Base-by-base conservation (phyloP, 441 rosid species). In the Pelargonium citronellum region DNA sequence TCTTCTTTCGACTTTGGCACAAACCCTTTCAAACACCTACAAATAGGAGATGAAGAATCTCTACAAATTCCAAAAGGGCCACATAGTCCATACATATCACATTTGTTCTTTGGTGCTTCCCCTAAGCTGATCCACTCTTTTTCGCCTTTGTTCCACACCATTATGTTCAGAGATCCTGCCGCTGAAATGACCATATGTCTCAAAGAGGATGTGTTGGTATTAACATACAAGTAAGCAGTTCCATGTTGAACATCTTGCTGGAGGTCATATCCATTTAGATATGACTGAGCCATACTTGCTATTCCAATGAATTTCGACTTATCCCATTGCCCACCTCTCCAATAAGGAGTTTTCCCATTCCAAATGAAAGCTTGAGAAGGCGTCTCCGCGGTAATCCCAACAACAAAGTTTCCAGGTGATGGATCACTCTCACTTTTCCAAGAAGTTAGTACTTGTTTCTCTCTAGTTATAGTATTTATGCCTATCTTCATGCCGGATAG, bases 281-380 rank as follows among this genome's bases (percentile, higher is more conserved):
- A 82, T 71, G 73, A 86, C 2, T 85, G 69, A 39, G 76, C 37
- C 96, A 85, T 94, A n/a, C 22, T 46, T 0, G 91, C 92, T 1
- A 94, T 72, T n/a, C 98, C 98, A 0, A 83, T 88, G 60, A 94
- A 94, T 0, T 82, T 71, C 5, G 66, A 73, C 0, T 80, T 83
- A 57, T 87, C 80, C 98, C 98, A 94, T 2, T 84, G 86, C 4
- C 96, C 97, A n/a, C 97, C 91, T 80, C 98, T 79, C 98, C 98
- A 93, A 47, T 76, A 53, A 61, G 92, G 83, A 7, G 34, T 81
- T 9, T 68, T 65, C 1, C 72, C 20, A 34, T 87, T 84, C 97
- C 97, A 89, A 20, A 88, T 34, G 39, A 34, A 34, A 34, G 39
- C 39, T 34, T 34, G 39, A 34, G 39, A 34, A 34, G 39, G 39